Evolutionary conservation across 2,329 filamentous ascomycete genomes (phyloP).

Genomic region (Paraphaeosphaeria minitans): DNA sequence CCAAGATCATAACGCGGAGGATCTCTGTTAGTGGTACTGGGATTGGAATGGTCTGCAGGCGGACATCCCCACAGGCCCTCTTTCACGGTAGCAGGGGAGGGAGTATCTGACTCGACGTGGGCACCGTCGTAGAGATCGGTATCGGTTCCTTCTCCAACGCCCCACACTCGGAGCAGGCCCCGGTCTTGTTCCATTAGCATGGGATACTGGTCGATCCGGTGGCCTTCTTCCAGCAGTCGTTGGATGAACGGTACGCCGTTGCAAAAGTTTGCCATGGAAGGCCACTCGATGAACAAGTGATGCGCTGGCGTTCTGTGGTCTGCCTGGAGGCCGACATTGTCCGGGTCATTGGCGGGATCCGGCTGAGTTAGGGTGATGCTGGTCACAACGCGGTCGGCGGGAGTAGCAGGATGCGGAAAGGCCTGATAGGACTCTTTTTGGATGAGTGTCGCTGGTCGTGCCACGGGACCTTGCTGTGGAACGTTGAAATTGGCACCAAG

Average conservation of each 20-base stretch:
- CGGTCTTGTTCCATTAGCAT: conserved; percentile 75
- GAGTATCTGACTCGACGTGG: conserved; percentile 48
- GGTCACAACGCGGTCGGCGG: conserved; percentile 40
- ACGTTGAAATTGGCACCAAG: conserved; percentile 40
- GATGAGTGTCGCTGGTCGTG: conserved; percentile 34
- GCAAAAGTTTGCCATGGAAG: conserved; percentile 58
- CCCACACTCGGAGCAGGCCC: conserved; percentile 75
- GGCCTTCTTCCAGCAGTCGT: conserved; percentile 75
- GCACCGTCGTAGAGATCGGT: conserved; percentile 60
- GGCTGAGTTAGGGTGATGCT: conserved; percentile 26
- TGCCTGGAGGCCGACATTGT: conserved; percentile 63
- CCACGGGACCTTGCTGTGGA: conserved; percentile 32
- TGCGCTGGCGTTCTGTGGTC: conserved; percentile 91
- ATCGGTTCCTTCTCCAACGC: conserved; percentile 78
- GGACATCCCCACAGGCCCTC: conserved; percentile 57
- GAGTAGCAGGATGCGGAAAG: conserved; percentile 38
- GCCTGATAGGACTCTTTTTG: conserved; percentile 35
- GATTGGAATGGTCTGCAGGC: conserved; percentile 48
- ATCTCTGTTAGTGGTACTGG: conserved; percentile 26
- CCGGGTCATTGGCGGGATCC: conserved; percentile 17
- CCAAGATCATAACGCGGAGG: conserved; percentile 48
- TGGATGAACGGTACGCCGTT: conserved; percentile 52
- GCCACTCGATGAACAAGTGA: conserved; percentile 73
- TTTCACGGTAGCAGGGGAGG: conserved; percentile 49
- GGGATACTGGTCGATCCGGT: conserved; percentile 65